These are phyloP conservation scores for Rhododendron ferrugineum DNA, from an alignment of 148 eudicot genomes.

Conservation along the genomic window DNA sequence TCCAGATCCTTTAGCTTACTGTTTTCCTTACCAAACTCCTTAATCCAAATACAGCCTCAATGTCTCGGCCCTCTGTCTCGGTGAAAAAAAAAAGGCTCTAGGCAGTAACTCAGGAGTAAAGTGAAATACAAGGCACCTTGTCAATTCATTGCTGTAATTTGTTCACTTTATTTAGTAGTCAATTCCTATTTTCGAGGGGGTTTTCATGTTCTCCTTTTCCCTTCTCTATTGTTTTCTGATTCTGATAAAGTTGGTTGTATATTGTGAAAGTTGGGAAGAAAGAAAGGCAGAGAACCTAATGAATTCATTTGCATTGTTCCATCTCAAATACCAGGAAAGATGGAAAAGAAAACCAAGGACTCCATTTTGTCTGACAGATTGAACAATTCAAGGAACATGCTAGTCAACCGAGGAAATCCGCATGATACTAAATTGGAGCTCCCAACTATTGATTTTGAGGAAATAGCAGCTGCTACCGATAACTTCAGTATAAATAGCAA, in stretches of 20 bases:
- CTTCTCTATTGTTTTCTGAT: background rate
- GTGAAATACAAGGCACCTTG: no score
- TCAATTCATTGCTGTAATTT: background rate
- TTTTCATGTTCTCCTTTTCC: background rate
- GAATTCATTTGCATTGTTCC: background rate
- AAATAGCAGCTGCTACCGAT: constrained; percentile 20
- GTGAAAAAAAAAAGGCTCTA: no score
- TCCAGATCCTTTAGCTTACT: no score
- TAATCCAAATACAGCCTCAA: background rate
- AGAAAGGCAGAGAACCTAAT: background rate
- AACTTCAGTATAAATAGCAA: constrained; percentile 21
- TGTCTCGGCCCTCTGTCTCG: no score
- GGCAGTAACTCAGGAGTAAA: no score
- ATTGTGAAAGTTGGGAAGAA: background rate
- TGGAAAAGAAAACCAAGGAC: background rate
- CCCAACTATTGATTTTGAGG: constrained; percentile 17
- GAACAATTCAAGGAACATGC: background rate
- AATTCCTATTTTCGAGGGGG: background rate
- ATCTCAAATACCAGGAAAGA: background rate
- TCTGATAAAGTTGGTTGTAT: background rate
- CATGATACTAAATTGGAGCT: constrained; percentile 9
- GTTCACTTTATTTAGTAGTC: background rate
- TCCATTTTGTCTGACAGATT: background rate
- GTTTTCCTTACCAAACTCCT: background rate
- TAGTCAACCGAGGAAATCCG: background rate